A percentile compares a stretch with the other conserved stretches of the same genome.
These are phyloP conservation scores for Sordariomycetes sp. DNA, from an alignment of 2,329 filamentous ascomycete species.

Conservation along the genomic window DNA sequence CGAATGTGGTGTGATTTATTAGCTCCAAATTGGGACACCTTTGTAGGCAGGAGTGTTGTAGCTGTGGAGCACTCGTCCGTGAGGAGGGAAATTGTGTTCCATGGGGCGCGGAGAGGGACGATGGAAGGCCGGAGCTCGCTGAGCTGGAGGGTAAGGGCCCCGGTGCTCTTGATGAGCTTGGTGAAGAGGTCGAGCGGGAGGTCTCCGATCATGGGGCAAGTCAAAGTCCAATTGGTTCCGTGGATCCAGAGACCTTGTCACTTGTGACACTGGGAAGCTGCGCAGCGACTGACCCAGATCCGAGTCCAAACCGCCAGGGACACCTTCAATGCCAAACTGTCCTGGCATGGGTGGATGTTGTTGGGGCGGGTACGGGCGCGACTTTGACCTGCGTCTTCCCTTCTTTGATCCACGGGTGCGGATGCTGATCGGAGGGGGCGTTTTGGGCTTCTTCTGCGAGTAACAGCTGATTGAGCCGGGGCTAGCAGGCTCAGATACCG, in stretches of 20 bases:
- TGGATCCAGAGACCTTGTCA: not conserved
- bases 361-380: conserved; percentile 4
- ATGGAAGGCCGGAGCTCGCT: not conserved
- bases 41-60: conserved; percentile 50
- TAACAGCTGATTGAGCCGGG: conserved; percentile 1
- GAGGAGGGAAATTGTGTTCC: no score
- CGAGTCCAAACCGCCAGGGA: not conserved
- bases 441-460: conserved; percentile 13
- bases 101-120: no score
- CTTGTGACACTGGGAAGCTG: not conserved
- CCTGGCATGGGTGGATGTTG: not conserved
- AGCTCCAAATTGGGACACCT: conserved; percentile 47
- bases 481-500: conserved; percentile 4
- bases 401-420: conserved; percentile 25
- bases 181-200: not conserved
- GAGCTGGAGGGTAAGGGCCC: not conserved
- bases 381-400: not conserved
- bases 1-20: no score
- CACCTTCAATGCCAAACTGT: no score
- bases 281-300: conserved; percentile 1
- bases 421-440: conserved; percentile 32
- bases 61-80: conserved; percentile 41
- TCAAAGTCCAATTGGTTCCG: not conserved
- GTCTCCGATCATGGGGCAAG: not conserved
- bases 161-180: not conserved